Percentiles rank a stretch among this genome's conserved stretches.
phyloP scores from a whole-genome alignment of 257 asterid species.

The Solanum acaule region DNA sequence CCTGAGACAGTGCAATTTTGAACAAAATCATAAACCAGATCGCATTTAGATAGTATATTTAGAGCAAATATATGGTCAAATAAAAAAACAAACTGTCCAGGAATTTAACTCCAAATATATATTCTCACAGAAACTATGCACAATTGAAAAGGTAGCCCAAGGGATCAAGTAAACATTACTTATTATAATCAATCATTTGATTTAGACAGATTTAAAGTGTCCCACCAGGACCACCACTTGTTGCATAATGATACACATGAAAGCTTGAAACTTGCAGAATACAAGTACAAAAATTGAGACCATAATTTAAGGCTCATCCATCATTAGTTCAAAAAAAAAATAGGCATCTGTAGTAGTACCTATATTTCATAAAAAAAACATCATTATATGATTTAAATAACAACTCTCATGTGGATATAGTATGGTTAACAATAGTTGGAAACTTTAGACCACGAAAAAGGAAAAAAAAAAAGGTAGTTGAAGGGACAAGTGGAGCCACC shows the following conservation, averaged over 20 bases:
- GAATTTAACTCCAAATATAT: neutral
- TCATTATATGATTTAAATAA: neutral
- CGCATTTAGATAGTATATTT: neutral
- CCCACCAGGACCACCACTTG: neutral
- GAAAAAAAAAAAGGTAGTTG: neutral
- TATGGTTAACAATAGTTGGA: neutral
- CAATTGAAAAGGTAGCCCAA: neutral
- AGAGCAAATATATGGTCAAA: neutral
- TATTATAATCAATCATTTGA: neutral
- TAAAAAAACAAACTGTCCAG: neutral
- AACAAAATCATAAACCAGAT: neutral
- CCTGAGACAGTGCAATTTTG: neutral
- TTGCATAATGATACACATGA: neutral
- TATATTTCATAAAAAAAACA: neutral
- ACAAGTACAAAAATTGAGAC: neutral
- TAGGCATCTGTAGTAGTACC: neutral
- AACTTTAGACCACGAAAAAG: neutral
- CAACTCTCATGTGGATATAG: neutral
- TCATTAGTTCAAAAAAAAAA: neutral
- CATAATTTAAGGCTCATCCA: neutral
- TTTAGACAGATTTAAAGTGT: neutral
- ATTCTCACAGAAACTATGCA: neutral
- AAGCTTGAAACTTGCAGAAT: neutral
- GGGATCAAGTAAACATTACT: neutral
- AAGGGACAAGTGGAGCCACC: neutral